phyloP scores from a whole-genome alignment of 2,329 filamentous ascomycete species.

The Microdochium bolleyi region DNA sequence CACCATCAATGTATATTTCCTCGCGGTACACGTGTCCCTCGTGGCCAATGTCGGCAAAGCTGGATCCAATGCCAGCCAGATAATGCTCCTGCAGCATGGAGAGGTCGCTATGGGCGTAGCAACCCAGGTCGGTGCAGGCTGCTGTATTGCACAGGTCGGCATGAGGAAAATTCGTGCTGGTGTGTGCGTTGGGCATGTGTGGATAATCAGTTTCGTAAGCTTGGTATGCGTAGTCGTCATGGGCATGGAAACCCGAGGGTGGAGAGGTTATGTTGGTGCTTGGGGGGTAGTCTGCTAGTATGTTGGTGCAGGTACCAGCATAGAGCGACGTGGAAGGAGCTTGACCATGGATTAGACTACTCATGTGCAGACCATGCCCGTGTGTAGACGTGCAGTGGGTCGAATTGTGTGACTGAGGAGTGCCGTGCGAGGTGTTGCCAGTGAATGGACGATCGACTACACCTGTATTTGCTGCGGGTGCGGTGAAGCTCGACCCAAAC shows the following conservation, averaged over 20 bases:
- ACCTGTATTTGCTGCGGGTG: not conserved
- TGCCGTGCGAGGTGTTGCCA: not conserved
- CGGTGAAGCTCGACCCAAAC: not conserved
- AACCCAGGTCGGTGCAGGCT: not conserved
- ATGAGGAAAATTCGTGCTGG: not conserved
- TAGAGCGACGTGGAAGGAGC: not conserved
- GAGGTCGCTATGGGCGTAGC: not conserved
- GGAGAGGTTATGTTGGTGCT: not conserved
- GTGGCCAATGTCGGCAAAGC: not conserved
- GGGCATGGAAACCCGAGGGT: not conserved
- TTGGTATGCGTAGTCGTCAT: not conserved
- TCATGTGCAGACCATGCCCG: not conserved
- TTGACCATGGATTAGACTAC: not conserved
- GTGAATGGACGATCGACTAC: not conserved
- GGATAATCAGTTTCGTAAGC: not conserved
- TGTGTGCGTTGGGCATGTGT: not conserved
- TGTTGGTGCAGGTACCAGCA: not conserved
- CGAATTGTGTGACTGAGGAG: not conserved
- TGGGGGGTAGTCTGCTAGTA: not conserved
- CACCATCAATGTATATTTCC: not conserved
- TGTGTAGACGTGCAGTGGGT: not conserved
- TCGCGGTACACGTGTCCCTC: not conserved
- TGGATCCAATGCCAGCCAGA: not conserved
- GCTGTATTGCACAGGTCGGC: not conserved
- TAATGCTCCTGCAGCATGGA: not conserved